Conservation (phyloP, 228 moss, liverwort and hornwort genomes). For the Sphagnum fallax region DNA sequence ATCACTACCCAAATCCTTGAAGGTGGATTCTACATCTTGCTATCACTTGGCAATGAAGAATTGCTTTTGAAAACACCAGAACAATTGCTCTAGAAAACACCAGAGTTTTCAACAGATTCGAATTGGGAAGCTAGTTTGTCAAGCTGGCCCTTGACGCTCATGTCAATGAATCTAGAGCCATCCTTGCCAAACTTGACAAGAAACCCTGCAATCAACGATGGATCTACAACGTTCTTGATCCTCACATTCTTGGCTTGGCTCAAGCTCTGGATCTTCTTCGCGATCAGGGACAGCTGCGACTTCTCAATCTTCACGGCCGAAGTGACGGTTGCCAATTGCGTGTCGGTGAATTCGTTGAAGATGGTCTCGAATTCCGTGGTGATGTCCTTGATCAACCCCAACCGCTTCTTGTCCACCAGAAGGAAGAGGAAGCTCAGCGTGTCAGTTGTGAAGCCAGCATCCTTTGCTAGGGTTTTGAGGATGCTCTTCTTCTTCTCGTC, state of each 20-base stretch:
- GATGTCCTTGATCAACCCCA: conserved; percentile 63
- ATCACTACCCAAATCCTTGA: too few species aligned
- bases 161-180: conserved; percentile 81
- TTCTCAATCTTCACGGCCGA: conserved; percentile 97
- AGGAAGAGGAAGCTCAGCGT: conserved; percentile 66
- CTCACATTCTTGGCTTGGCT: conserved; percentile 84
- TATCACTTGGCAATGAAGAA: too few species aligned
- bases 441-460: conserved; percentile 57
- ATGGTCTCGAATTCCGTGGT: conserved; percentile 68
- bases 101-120: conserved; percentile 52
- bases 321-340: conserved; percentile 77
- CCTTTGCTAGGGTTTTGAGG: conserved; percentile 71
- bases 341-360: conserved; percentile 68
- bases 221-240: conserved; percentile 84
- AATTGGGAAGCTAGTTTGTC: conserved; percentile 76
- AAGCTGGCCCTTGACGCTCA: conserved; percentile 94
- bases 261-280: conserved; percentile 90
- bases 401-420: conserved; percentile 85
- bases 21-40: too few species aligned
- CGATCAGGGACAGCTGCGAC: conserved; percentile 82
- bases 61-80: too few species aligned
- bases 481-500: conserved; percentile 94
- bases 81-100: conserved; percentile 12
- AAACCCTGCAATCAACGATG: conserved; percentile 83
- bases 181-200: conserved; percentile 91